Percentiles rank a stretch among this genome's conserved stretches.
Evolutionary conservation across 202 grass and related monocot genomes (phyloP).

Genomic region (Musa balbisiana): DNA sequence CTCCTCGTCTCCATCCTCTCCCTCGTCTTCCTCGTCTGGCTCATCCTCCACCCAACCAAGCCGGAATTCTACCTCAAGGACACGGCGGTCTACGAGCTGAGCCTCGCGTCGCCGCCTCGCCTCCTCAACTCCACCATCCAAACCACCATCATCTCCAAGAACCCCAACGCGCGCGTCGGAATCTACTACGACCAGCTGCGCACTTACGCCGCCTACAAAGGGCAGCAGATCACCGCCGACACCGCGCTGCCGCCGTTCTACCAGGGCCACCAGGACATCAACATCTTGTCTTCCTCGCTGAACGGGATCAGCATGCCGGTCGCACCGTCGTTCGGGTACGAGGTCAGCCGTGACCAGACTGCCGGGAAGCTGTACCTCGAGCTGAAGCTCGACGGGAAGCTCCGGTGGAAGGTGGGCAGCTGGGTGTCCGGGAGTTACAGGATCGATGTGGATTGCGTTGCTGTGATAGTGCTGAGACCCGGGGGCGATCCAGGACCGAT

Average conservation of each 20-base stretch:
- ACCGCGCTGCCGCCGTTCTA: conserved; percentile 35
- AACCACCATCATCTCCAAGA: conserved; percentile 46
- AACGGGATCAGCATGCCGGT: conserved; percentile 6
- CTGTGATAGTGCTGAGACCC: conserved; percentile 5
- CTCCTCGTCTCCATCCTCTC: conserved; percentile 32
- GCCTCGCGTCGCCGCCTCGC: conserved; percentile 9
- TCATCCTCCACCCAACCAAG: conserved; percentile 47
- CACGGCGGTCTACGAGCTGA: conserved; percentile 19
- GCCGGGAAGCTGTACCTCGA: conserved; percentile 28
- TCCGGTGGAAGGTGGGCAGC: conserved; percentile 71
- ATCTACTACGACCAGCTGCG: conserved; percentile 52
- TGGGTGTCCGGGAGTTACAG: conserved; percentile 49
- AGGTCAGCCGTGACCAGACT: conserved; percentile 1
- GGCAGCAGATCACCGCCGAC: conserved; percentile 31
- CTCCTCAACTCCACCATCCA: conserved; percentile 20
- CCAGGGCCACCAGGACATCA: conserved; percentile 33
- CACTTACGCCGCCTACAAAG: conserved; percentile 38
- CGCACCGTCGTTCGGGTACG: not conserved
- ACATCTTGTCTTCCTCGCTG: conserved; percentile 31
- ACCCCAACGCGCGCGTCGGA: conserved; percentile 58
- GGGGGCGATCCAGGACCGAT: not conserved
- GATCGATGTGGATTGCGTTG: conserved; percentile 49
- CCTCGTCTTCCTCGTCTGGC: conserved; percentile 50
- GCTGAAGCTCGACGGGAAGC: conserved; percentile 45
- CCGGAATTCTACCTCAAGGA: conserved; percentile 52